phyloP scores from a whole-genome alignment of 129 eudicot genomes.

The Rutidosis leptorrhynchoides region DNA sequence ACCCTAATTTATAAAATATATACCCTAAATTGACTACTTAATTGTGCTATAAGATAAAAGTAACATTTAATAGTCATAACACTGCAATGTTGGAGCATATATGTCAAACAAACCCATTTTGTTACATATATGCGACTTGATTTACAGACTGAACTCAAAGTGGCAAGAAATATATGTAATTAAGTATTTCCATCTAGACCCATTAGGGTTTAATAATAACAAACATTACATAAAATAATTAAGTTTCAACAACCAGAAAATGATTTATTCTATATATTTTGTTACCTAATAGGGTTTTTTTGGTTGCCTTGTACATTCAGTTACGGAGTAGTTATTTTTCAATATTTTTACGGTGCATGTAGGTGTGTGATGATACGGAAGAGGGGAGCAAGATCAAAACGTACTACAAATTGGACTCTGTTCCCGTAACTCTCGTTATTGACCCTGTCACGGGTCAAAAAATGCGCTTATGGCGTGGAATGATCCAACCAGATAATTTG shows the following conservation, averaged over 20 bases:
- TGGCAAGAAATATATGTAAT: neutral
- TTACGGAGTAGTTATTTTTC: neutral
- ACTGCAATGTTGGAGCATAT: neutral
- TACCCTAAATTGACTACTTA: neutral
- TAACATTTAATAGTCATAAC: neutral
- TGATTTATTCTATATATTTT: neutral
- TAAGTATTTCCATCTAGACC: neutral
- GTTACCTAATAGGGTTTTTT: neutral
- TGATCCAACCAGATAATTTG: conserved; percentile 86
- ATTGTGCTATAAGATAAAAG: neutral
- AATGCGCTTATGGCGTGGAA: conserved; percentile 96
- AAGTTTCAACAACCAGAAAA: neutral
- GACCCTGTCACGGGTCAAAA: conserved; percentile 97
- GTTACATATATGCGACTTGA: neutral
- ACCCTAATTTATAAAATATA: neutral
- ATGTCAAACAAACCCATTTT: neutral
- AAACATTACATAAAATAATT: neutral
- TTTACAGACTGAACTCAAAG: neutral
- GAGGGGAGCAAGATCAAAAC: conserved; percentile 95
- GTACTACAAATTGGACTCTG: conserved; percentile 72
- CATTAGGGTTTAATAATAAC: neutral
- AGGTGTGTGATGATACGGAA: conserved; percentile 95
- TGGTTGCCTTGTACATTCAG: neutral
- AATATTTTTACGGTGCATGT: conserved; percentile 28
- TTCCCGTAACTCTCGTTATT: conserved; percentile 77